Evolutionary conservation across 2,329 filamentous ascomycete genomes (phyloP).

Genomic region (Neurospora crassa): DNA sequence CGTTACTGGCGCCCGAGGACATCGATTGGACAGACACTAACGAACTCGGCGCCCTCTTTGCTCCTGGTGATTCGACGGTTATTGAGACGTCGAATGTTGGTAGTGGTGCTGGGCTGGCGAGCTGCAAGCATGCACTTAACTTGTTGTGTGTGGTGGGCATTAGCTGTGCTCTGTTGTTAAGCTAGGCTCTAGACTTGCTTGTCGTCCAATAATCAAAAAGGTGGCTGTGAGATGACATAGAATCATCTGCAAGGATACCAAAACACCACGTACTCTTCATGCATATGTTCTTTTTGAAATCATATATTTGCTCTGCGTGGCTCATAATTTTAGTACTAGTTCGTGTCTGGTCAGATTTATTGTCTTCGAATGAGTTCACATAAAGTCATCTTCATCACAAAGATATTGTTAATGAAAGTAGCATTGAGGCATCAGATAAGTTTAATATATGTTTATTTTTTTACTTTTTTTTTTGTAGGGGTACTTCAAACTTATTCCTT

Average conservation of each 20-base stretch:
- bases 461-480: too few relatives aligned
- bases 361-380: background rate
- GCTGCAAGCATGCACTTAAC: constrained; percentile 24
- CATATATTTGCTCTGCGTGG: too few relatives aligned
- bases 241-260: too few relatives aligned
- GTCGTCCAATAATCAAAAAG: background rate
- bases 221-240: background rate
- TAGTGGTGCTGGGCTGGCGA: constrained; percentile 11
- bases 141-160: constrained; percentile 26
- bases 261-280: too few relatives aligned
- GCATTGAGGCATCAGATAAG: background rate
- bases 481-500: background rate
- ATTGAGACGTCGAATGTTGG: constrained; percentile 26
- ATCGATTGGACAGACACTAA: constrained; percentile 34
- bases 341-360: too few relatives aligned
- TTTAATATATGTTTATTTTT: too few relatives aligned
- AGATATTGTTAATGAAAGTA: background rate
- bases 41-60: constrained; percentile 37
- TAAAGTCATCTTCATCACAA: background rate
- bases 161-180: constrained; percentile 14
- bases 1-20: constrained; percentile 35
- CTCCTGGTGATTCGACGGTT: constrained; percentile 38
- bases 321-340: too few relatives aligned
- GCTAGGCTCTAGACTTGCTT: background rate
- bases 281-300: too few relatives aligned